Evolutionary conservation across 371 early-diverging fungal genomes (phyloP).

Genomic region (Syncephalis plumigaleata): DNA sequence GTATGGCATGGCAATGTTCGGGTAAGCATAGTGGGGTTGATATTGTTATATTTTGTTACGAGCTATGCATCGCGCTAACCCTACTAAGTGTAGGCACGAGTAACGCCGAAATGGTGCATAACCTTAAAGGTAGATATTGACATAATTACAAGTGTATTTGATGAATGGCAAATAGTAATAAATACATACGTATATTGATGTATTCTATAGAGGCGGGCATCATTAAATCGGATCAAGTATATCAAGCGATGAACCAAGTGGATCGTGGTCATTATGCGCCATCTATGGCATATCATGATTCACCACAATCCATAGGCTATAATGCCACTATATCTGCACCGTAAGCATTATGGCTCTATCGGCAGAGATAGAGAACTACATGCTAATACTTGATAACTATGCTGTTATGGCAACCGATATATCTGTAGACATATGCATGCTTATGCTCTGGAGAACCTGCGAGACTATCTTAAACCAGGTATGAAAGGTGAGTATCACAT

Average conservation of each 20-base stretch:
- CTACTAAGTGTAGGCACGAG: slow-evolving; percentile 2
- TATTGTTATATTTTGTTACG: background rate
- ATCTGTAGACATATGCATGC: slow-evolving; percentile 88
- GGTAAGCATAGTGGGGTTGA: slow-evolving; percentile 1
- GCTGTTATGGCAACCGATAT: too few species aligned
- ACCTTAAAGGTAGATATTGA: slow-evolving; percentile 7
- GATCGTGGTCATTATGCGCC: slow-evolving; percentile 17
- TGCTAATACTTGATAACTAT: too few species aligned
- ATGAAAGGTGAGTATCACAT: slow-evolving; percentile 26
- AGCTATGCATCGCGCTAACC: too few species aligned
- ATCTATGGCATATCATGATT: slow-evolving; percentile 25
- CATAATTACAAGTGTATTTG: too few species aligned
- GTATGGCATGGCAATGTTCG: slow-evolving; percentile 20
- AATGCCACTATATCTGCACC: slow-evolving; percentile 83
- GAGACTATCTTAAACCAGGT: slow-evolving; percentile 40
- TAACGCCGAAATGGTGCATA: slow-evolving; percentile 16
- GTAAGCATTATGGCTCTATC: slow-evolving; percentile 16
- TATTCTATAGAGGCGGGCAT: slow-evolving; percentile 5
- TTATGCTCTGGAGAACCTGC: slow-evolving; percentile 55
- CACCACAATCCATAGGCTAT: slow-evolving; percentile 57
- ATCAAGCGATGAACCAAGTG: slow-evolving; percentile 15
- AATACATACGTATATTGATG: too few species aligned
- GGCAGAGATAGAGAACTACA: too few species aligned
- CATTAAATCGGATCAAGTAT: slow-evolving; percentile 8
- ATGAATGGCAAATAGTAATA: too few species aligned